phyloP scores from a whole-genome alignment of 1,284 basidiomycete genomes.

The Tilletia setariae region DNA sequence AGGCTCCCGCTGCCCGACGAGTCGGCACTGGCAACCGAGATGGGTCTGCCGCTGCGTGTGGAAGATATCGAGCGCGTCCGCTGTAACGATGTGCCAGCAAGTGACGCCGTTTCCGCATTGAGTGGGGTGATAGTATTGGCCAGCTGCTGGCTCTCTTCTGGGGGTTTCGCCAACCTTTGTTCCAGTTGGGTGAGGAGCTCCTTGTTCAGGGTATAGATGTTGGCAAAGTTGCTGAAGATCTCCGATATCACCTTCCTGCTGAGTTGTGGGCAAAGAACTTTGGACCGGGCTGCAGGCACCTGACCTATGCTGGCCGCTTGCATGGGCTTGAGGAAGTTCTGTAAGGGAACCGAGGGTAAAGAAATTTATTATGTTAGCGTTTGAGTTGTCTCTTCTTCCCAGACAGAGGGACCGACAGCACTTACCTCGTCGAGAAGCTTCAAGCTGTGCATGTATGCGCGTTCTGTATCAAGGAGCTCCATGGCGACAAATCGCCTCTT shows the following conservation, averaged over 20 bases:
- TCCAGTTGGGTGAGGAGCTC: slow-evolving; percentile 68
- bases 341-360: neutral
- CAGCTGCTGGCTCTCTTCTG: neutral
- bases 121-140: too few species aligned
- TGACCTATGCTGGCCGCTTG: slow-evolving; percentile 11
- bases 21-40: neutral
- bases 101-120: neutral
- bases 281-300: slow-evolving; percentile 33
- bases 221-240: slow-evolving; percentile 83
- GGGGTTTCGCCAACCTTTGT: slow-evolving; percentile 31
- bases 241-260: slow-evolving; percentile 68
- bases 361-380: too few species aligned
- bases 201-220: slow-evolving; percentile 82
- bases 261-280: slow-evolving; percentile 63
- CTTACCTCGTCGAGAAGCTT: slow-evolving; percentile 35
- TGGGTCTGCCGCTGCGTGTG: neutral
- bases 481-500: slow-evolving; percentile 23
- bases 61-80: neutral
- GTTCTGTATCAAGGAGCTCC: slow-evolving; percentile 50
- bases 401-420: too few species aligned
- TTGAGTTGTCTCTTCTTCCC: too few species aligned
- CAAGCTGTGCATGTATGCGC: slow-evolving; percentile 43
- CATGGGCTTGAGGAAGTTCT: slow-evolving; percentile 14
- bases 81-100: slow-evolving; percentile 5
- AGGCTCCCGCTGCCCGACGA: neutral